Conservation (phyloP, 768 basidiomycete species). For the Suillus subluteus region DNA sequence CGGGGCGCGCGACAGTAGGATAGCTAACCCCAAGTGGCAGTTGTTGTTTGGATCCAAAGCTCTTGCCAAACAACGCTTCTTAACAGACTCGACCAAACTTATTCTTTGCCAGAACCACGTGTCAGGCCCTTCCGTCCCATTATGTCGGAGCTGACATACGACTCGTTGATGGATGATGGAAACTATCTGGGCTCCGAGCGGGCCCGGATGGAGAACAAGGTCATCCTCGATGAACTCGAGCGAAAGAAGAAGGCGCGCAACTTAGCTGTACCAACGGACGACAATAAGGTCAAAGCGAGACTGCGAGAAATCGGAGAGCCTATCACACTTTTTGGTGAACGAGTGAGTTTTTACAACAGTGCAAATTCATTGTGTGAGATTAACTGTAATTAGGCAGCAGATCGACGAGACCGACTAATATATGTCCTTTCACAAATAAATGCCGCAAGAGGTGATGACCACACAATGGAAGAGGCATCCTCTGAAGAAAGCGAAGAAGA, state of each 20-base stretch:
- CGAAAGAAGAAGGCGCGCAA: slow-evolving; percentile 93
- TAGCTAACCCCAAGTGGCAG: slow-evolving; percentile 16
- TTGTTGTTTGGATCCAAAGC: slow-evolving; percentile 37
- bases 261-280: slow-evolving; percentile 97
- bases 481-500: slow-evolving; percentile 78
- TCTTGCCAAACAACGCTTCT: slow-evolving; percentile 37
- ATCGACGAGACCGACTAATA: slow-evolving; percentile 93
- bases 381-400: slow-evolving; percentile 72
- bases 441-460: slow-evolving; percentile 82
- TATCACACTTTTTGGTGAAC: slow-evolving; percentile 96
- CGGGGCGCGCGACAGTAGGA: neutral
- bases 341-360: slow-evolving; percentile 57
- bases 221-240: slow-evolving; percentile 94
- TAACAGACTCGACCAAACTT: slow-evolving; percentile 18
- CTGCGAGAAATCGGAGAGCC: slow-evolving; percentile 95
- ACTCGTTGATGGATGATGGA: slow-evolving; percentile 78
- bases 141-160: slow-evolving; percentile 79
- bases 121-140: slow-evolving; percentile 16
- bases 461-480: slow-evolving; percentile 70
- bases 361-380: slow-evolving; percentile 14
- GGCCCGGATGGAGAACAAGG: slow-evolving; percentile 79
- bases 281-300: slow-evolving; percentile 86
- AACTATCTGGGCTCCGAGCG: slow-evolving; percentile 75
- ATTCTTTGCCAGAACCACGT: slow-evolving; percentile 13
- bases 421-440: slow-evolving; percentile 95